Percentiles rank a stretch among this genome's conserved stretches.
Conservation (phyloP, 2,329 filamentous ascomycete genomes). For the Calycina herbarum region DNA sequence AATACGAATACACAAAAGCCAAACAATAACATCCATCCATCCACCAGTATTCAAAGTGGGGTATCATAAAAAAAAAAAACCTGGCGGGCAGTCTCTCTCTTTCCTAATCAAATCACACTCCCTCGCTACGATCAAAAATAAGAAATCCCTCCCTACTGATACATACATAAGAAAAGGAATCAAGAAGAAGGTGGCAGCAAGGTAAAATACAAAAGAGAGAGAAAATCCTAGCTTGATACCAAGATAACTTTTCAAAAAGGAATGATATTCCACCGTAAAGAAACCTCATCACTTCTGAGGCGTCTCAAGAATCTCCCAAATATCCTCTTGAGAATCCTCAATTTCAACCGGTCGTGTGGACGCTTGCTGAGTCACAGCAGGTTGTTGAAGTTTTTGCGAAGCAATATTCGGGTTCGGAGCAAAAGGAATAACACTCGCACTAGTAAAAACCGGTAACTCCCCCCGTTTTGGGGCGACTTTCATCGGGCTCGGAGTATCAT, state of each 20-base stretch:
- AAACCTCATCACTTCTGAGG: conserved; percentile 24
- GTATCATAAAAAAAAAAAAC: too few relatives aligned
- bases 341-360: conserved; percentile 10
- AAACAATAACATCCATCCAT: too few relatives aligned
- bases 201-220: too few relatives aligned
- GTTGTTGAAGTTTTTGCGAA: not conserved
- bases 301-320: conserved; percentile 41
- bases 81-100: too few relatives aligned
- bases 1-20: too few relatives aligned
- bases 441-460: conserved; percentile 37
- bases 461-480: conserved; percentile 29
- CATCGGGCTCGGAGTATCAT: conserved; percentile 27
- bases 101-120: too few relatives aligned
- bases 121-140: too few relatives aligned
- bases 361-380: too few relatives aligned
- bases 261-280: not conserved
- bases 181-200: not conserved
- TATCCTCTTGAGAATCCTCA: conserved; percentile 21
- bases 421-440: conserved; percentile 36
- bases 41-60: too few relatives aligned
- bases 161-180: conserved; percentile 5
- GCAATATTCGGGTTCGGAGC: conserved; percentile 19
- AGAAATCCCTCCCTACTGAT: not conserved
- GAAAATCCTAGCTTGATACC: not conserved
- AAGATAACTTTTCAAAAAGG: conserved; percentile 2